Evolutionary conservation across 2,329 filamentous ascomycete species (phyloP).

Genomic region (Seiridium unicorne): DNA sequence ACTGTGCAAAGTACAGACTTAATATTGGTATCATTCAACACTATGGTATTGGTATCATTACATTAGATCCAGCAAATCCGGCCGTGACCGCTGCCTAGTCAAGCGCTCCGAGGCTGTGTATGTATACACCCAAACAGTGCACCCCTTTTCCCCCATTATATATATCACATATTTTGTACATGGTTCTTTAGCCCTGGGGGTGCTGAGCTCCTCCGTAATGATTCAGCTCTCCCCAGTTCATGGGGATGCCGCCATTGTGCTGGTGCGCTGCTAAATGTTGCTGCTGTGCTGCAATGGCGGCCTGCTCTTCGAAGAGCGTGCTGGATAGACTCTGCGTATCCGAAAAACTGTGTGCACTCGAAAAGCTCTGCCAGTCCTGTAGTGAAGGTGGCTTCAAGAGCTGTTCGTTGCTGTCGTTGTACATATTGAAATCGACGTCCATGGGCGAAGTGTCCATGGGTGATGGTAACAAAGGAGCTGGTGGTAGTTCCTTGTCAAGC

Average conservation of each 20-base stretch:
- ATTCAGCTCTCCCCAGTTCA: constrained; percentile 11
- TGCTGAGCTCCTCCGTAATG: constrained; percentile 7
- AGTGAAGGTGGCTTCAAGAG: constrained; percentile 11
- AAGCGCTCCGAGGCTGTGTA: neutral
- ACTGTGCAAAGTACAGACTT: neutral
- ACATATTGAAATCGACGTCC: constrained; percentile 15
- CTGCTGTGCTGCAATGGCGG: constrained; percentile 8
- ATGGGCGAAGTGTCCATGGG: constrained; percentile 11
- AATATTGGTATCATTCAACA: neutral
- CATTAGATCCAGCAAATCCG: constrained; percentile 4
- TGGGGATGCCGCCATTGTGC: constrained; percentile 3
- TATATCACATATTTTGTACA: neutral
- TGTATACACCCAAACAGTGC: neutral
- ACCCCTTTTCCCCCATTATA: neutral
- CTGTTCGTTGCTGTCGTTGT: constrained; percentile 3
- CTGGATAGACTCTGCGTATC: constrained; percentile 11
- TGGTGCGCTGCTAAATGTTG: constrained; percentile 5
- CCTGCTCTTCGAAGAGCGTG: constrained; percentile 12
- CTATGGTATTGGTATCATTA: constrained; percentile 7
- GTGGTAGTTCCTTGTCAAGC: constrained; percentile 15
- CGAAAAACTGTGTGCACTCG: constrained; percentile 8
- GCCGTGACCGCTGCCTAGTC: neutral
- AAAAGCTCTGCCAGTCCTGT: constrained; percentile 14
- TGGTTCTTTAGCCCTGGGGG: neutral
- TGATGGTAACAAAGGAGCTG: constrained; percentile 12